Evolutionary conservation across 192 early-diverging fungal genomes (phyloP).

Genomic region (Backusella sp.): DNA sequence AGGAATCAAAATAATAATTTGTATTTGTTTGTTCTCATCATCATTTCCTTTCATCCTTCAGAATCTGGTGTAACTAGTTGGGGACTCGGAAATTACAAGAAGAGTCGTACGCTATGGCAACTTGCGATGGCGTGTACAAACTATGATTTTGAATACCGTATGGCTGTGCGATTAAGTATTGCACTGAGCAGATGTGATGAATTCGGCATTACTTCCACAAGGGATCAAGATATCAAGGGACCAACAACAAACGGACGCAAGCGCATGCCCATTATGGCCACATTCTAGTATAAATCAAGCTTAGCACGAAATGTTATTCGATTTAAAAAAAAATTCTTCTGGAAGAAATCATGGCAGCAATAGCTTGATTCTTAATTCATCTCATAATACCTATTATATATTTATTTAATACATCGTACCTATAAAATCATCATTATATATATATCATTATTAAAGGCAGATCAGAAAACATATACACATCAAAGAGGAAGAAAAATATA

Average conservation of each 20-base stretch:
- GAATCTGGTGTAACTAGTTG: conserved; percentile 45
- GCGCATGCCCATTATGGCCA: conserved; percentile 14
- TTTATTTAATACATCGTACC: not conserved
- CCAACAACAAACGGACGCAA: conserved; percentile 24
- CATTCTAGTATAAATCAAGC: not conserved
- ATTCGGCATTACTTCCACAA: not conserved
- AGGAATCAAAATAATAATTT: not conserved
- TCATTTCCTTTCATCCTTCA: conserved; percentile 2
- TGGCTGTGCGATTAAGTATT: conserved; percentile 18
- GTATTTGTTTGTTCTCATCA: not conserved
- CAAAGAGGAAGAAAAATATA: not conserved
- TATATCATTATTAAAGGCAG: not conserved
- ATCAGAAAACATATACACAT: not conserved
- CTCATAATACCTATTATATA: not conserved
- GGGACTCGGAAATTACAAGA: conserved; percentile 30
- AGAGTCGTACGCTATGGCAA: conserved; percentile 42
- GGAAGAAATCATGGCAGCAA: not conserved
- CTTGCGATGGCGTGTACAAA: conserved; percentile 36
- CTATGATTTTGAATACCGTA: conserved; percentile 49
- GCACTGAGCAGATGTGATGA: conserved; percentile 19
- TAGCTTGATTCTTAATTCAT: not conserved
- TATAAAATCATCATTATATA: not conserved
- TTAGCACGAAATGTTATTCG: not conserved
- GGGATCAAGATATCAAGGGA: not conserved
- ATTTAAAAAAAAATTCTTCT: not conserved